These are phyloP conservation scores for Tuber calosporum DNA, from an alignment of 495 filamentous ascomycete genomes.

Conservation along the genomic window DNA sequence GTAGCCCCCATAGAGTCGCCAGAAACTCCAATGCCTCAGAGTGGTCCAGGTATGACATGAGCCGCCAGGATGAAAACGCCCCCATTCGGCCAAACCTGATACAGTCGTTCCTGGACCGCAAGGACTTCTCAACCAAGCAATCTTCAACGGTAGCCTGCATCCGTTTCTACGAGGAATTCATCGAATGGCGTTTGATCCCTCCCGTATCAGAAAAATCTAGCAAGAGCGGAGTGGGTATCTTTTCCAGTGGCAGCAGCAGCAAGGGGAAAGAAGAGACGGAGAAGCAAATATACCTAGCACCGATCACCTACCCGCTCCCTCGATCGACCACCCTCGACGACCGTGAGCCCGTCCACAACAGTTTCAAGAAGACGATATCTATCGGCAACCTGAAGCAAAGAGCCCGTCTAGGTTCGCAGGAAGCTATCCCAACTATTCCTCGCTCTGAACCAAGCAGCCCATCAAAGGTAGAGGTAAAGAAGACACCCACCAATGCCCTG, in stretches of 20 bases:
- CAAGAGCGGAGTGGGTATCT: neutral
- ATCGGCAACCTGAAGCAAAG: neutral
- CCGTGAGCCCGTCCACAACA: neutral
- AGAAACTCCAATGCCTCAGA: neutral
- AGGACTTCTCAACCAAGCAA: conserved; percentile 19
- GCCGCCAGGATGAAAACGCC: neutral
- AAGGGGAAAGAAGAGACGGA: neutral
- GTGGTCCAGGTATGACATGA: neutral
- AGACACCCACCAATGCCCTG: neutral
- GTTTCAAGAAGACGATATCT: neutral
- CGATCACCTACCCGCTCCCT: neutral
- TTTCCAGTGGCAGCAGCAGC: neutral
- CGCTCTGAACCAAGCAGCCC: neutral
- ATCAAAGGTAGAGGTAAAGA: neutral
- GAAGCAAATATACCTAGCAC: neutral
- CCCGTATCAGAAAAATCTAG: neutral
- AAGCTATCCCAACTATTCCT: neutral
- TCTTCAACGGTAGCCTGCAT: conserved; percentile 21
- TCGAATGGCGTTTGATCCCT: conserved; percentile 25
- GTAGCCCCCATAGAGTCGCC: neutral
- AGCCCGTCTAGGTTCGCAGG: neutral
- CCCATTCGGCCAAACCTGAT: conserved; percentile 17
- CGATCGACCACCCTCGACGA: neutral
- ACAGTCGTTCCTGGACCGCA: conserved; percentile 30
- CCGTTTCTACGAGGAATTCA: conserved; percentile 25